These are phyloP conservation scores for Trichoderma atrobrunneum DNA, from an alignment of 2,329 filamentous ascomycete species.

Conservation along the genomic window DNA sequence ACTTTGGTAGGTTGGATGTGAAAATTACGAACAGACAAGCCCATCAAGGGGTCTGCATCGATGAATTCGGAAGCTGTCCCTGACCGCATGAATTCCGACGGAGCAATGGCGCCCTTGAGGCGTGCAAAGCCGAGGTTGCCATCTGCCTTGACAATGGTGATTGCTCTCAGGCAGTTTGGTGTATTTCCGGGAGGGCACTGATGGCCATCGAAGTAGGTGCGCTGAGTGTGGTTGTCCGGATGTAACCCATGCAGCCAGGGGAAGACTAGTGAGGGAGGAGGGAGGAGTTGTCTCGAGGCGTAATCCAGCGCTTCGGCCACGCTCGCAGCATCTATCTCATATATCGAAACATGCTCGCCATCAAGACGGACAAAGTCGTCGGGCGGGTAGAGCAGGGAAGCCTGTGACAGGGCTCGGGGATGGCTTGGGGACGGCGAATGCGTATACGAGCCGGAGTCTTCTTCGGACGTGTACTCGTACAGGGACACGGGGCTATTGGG, in stretches of 20 bases:
- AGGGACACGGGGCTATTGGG: conserved; percentile 90
- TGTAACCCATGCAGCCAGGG: conserved; percentile 96
- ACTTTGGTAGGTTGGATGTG: conserved; percentile 91
- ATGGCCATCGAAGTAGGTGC: conserved; percentile 82
- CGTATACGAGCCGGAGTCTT: conserved; percentile 50
- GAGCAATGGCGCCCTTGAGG: conserved; percentile 81
- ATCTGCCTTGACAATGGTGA: conserved; percentile 86
- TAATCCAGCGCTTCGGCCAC: conserved; percentile 74
- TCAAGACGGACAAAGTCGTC: conserved; percentile 54
- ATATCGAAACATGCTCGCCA: conserved; percentile 60
- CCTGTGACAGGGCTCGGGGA: conserved; percentile 52
- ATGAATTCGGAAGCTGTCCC: conserved; percentile 60
- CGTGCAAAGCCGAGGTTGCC: conserved; percentile 71
- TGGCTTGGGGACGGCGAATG: conserved; percentile 65
- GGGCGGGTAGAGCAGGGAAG: conserved; percentile 74
- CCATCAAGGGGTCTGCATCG: conserved; percentile 80
- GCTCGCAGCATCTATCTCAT: conserved; percentile 66
- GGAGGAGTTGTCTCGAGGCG: conserved; percentile 73
- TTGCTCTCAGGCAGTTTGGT: conserved; percentile 67
- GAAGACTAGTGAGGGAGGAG: conserved; percentile 82
- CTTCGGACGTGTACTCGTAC: conserved; percentile 81
- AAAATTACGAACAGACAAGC: conserved; percentile 95
- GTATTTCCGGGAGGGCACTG: conserved; percentile 70
- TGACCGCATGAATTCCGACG: conserved; percentile 71
- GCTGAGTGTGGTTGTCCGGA: conserved; percentile 81